A percentile compares a stretch with the other conserved stretches of the same genome.
phyloP scores from a whole-genome alignment of 305 asterid species.

The Caryopteris hybrid region DNA sequence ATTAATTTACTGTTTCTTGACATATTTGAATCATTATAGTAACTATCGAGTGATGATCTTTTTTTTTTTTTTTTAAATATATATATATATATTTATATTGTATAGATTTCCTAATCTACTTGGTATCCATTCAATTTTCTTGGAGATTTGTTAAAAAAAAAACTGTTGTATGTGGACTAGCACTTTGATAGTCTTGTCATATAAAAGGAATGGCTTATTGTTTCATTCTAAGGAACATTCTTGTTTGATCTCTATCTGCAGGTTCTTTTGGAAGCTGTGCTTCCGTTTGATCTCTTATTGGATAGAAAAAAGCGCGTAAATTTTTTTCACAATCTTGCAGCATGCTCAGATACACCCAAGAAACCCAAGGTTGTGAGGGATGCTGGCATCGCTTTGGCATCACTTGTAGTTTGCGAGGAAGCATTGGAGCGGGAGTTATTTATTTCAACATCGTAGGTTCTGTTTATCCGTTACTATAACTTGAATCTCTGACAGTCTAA shows the following conservation, averaged over 20 bases:
- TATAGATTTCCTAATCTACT: neutral
- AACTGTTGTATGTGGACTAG: conserved; percentile 2
- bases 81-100: too few relatives aligned
- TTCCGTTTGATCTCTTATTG: conserved; percentile 80
- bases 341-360: conserved; percentile 40
- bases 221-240: conserved; percentile 5
- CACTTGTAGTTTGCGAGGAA: conserved; percentile 91
- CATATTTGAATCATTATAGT: neutral
- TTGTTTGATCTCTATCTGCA: conserved; percentile 31
- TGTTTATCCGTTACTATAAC: conserved; percentile 10
- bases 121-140: neutral
- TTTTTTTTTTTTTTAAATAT: too few relatives aligned
- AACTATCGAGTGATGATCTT: neutral
- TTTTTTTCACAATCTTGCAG: conserved; percentile 51
- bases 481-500: conserved; percentile 6
- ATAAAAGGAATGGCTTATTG: conserved; percentile 9
- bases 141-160: too few relatives aligned
- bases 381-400: conserved; percentile 83
- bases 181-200: conserved; percentile 5
- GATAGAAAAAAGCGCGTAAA: conserved; percentile 69
- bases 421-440: conserved; percentile 87
- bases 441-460: conserved; percentile 90
- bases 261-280: conserved; percentile 95
- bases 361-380: conserved; percentile 81
- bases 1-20: neutral